Conservation (phyloP, 164 flowering plant species). For the Brasenia schreberi region DNA sequence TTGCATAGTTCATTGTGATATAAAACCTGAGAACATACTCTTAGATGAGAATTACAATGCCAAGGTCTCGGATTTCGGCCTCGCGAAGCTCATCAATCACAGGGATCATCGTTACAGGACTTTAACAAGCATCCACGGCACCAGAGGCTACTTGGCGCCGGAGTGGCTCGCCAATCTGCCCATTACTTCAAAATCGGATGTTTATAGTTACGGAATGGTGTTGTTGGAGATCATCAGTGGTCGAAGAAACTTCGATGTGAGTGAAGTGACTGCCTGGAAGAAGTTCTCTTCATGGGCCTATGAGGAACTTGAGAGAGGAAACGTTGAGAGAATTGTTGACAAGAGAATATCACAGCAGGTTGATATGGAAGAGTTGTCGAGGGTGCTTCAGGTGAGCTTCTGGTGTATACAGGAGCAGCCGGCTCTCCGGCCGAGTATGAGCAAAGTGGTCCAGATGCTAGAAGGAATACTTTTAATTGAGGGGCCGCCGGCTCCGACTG, state of each 20-base stretch:
- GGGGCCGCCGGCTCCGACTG: constrained; percentile 22
- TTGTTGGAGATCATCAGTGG: constrained; percentile 74
- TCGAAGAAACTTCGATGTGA: constrained; percentile 64
- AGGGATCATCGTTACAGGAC: constrained; percentile 55
- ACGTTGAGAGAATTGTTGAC: constrained; percentile 17
- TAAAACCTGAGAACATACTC: constrained; percentile 81
- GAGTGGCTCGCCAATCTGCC: constrained; percentile 88
- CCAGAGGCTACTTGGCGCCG: constrained; percentile 78
- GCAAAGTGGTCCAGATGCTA: constrained; percentile 29
- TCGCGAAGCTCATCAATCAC: constrained; percentile 52
- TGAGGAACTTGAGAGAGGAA: constrained; percentile 67
- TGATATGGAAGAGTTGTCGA: constrained; percentile 15
- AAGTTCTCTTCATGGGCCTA: constrained; percentile 75
- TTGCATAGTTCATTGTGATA: constrained; percentile 79
- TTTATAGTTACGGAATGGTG: constrained; percentile 78
- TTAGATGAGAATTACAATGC: constrained; percentile 62
- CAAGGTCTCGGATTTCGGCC: constrained; percentile 77
- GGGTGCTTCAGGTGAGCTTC: constrained; percentile 21
- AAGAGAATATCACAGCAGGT: constrained; percentile 14
- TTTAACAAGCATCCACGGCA: constrained; percentile 56
- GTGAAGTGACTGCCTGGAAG: constrained; percentile 32
- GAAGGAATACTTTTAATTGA: constrained; percentile 21
- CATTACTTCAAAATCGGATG: constrained; percentile 70
- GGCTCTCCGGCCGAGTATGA: constrained; percentile 25
- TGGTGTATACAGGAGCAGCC: constrained; percentile 37